Evolutionary conservation across 495 filamentous ascomycete species (phyloP).

Genomic region (Penicillium salamii): DNA sequence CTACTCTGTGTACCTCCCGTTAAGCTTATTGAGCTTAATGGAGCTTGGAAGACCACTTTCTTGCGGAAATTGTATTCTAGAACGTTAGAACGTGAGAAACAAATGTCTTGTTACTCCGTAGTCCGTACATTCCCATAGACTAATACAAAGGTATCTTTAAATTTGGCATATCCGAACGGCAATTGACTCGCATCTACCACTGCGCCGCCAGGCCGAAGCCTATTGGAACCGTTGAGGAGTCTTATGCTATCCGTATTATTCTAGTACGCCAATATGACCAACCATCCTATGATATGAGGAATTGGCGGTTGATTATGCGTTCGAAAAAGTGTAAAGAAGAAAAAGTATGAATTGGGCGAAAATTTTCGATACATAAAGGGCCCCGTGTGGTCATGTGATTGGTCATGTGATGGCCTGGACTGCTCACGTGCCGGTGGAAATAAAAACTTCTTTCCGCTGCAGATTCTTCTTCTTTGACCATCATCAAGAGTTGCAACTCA

Average conservation of each 20-base stretch:
- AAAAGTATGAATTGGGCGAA: conserved; percentile 17
- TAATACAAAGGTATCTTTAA: too few relatives aligned
- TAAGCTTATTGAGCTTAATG: too few relatives aligned
- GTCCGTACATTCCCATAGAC: too few relatives aligned
- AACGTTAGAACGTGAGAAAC: too few relatives aligned
- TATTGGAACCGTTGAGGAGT: conserved; percentile 32
- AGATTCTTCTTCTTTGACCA: background rate
- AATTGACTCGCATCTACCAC: conserved; percentile 41
- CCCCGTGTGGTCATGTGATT: conserved; percentile 18
- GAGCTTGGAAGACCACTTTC: too few relatives aligned
- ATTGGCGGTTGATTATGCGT: conserved; percentile 57
- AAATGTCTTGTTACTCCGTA: too few relatives aligned
- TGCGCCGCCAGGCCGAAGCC: conserved; percentile 25
- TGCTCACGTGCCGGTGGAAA: background rate
- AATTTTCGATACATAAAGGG: conserved; percentile 20
- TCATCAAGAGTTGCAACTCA: background rate
- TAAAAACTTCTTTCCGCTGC: background rate
- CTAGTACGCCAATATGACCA: conserved; percentile 57
- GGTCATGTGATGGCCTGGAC: background rate
- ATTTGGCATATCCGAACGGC: conserved; percentile 38
- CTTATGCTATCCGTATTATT: conserved; percentile 32
- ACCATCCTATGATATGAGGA: conserved; percentile 44
- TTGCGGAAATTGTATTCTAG: too few relatives aligned
- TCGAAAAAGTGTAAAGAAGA: conserved; percentile 46
- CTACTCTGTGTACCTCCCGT: too few relatives aligned